Evolutionary conservation across 2,329 filamentous ascomycete genomes (phyloP).

Genomic region (Acephala macrosclerotiorum): DNA sequence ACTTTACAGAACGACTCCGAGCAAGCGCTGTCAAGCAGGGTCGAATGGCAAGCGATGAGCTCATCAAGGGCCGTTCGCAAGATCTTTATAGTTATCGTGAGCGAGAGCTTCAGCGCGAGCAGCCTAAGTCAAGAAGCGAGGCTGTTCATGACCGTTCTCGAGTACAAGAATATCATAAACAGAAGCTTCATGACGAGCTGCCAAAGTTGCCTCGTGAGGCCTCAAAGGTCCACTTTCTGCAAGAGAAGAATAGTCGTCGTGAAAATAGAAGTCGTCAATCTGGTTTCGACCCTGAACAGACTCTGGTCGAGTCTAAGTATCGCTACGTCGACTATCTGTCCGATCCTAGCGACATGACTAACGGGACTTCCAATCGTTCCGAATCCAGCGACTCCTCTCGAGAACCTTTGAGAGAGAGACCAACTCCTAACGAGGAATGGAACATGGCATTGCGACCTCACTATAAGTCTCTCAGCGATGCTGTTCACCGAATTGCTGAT

Average conservation of each 20-base stretch:
- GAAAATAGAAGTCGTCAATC: slow-evolving; percentile 2
- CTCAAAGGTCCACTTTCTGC: neutral
- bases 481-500: slow-evolving; percentile 41
- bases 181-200: neutral
- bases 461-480: slow-evolving; percentile 37
- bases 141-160: no score
- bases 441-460: slow-evolving; percentile 41
- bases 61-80: neutral
- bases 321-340: slow-evolving; percentile 13
- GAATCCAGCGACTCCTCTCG: slow-evolving; percentile 24
- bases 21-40: slow-evolving; percentile 8
- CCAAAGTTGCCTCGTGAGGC: slow-evolving; percentile 1
- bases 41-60: neutral
- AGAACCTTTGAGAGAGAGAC: slow-evolving; percentile 28
- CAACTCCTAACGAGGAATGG: slow-evolving; percentile 32
- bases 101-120: neutral
- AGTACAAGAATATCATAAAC: neutral
- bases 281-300: slow-evolving; percentile 32
- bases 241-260: neutral
- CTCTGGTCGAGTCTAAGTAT: slow-evolving; percentile 28
- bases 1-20: slow-evolving; percentile 36
- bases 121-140: neutral
- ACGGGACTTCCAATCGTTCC: slow-evolving; percentile 23
- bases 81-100: neutral
- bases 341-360: slow-evolving; percentile 28